Evolutionary conservation across 2,329 filamentous ascomycete genomes (phyloP).

Genomic region (Penicillium sp.): DNA sequence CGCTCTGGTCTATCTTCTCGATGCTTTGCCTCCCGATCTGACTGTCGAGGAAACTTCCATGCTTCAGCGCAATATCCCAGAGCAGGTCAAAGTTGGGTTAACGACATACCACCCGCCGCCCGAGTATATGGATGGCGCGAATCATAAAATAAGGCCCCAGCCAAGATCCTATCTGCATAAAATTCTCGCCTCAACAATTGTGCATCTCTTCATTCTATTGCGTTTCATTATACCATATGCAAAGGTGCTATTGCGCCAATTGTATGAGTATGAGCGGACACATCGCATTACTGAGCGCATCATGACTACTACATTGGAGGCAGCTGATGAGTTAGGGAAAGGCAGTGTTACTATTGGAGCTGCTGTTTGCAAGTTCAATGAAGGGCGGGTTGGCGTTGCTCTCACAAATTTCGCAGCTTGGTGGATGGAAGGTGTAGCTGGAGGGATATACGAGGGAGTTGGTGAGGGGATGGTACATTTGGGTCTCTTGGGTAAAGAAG

Average conservation of each 20-base stretch:
- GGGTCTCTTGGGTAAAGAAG: constrained; percentile 30
- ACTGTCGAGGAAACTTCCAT: constrained; percentile 31
- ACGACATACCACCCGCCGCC: constrained; percentile 2
- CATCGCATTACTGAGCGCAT: constrained; percentile 64
- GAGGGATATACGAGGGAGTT: constrained; percentile 66
- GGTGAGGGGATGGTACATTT: constrained; percentile 54
- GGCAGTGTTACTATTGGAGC: constrained; percentile 54
- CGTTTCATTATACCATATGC: constrained; percentile 64
- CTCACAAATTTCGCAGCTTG: constrained; percentile 59
- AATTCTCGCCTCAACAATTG: constrained; percentile 55
- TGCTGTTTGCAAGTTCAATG: constrained; percentile 60
- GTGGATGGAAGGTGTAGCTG: constrained; percentile 63
- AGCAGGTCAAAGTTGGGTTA: constrained; percentile 20
- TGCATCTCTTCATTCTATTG: constrained; percentile 59
- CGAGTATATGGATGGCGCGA: not conserved
- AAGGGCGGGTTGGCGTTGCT: constrained; percentile 62
- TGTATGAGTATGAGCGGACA: constrained; percentile 64
- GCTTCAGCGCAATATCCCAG: constrained; percentile 31
- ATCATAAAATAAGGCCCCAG: not conserved
- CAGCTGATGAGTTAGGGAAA: constrained; percentile 56
- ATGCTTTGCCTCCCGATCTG: constrained; percentile 35
- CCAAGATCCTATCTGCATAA: constrained; percentile 58
- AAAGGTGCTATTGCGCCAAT: constrained; percentile 53
- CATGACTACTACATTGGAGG: constrained; percentile 52
- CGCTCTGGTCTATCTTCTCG: constrained; percentile 40